Percentiles rank a stretch among this genome's conserved stretches.
Evolutionary conservation across 805 yeast genomes (phyloP).

Genomic region (Myxozyma sirexii): DNA sequence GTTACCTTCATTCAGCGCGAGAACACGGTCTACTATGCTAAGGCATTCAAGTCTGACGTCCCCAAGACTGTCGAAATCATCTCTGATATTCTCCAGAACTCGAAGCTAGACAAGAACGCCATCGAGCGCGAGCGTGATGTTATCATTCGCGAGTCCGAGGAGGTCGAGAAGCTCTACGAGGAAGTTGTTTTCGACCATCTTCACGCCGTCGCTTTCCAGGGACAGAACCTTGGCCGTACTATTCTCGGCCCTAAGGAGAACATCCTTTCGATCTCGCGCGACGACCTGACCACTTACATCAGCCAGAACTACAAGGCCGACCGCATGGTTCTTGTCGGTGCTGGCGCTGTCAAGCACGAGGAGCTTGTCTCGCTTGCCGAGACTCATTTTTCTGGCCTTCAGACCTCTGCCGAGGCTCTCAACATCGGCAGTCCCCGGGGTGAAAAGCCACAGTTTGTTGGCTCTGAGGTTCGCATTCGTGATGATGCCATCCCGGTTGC

Average conservation of each 20-base stretch:
- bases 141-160: constrained; percentile 93
- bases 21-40: constrained; percentile 95
- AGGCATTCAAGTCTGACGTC: constrained; percentile 77
- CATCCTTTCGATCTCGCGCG: constrained; percentile 74
- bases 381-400: constrained; percentile 60
- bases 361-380: constrained; percentile 77
- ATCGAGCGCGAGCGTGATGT: constrained; percentile 96
- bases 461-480: constrained; percentile 82
- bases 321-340: constrained; percentile 95
- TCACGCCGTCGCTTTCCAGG: constrained; percentile 87
- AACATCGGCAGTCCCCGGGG: constrained; percentile 75
- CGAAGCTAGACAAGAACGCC: constrained; percentile 78
- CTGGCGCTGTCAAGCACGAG: constrained; percentile 90
- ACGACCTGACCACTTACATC: constrained; percentile 79
- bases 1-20: constrained; percentile 58
- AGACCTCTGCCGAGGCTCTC: constrained; percentile 54
- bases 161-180: constrained; percentile 97
- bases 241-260: constrained; percentile 92
- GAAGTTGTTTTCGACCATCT: constrained; percentile 97
- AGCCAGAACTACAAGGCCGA: constrained; percentile 89
- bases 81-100: constrained; percentile 84
- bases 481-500: constrained; percentile 85
- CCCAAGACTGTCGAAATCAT: constrained; percentile 84
- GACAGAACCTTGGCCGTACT: constrained; percentile 94
- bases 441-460: constrained; percentile 76